Conservation (phyloP, 163 green algal genomes). For the Scenedesmus sp. region DNA sequence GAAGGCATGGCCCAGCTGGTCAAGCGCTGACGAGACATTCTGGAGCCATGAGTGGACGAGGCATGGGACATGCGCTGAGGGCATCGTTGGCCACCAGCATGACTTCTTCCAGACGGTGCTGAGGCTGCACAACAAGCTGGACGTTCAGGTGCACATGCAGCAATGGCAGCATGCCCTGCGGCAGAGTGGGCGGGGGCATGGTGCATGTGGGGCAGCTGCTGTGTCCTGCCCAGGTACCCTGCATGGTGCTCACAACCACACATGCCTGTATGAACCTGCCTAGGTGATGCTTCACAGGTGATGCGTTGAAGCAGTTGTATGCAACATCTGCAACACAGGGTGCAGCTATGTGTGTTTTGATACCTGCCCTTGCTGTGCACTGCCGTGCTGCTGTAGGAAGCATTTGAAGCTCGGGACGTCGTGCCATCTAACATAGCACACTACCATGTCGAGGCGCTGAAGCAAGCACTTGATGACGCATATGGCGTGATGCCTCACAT, state of each 20-base stretch:
- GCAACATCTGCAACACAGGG: not conserved
- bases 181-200: not conserved
- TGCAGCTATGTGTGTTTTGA: not conserved
- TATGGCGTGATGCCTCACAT: constrained; percentile 67
- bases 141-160: constrained; percentile 62
- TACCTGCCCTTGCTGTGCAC: not conserved
- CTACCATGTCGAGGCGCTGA: constrained; percentile 56
- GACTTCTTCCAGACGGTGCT: constrained; percentile 74
- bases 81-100: constrained; percentile 65
- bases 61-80: constrained; percentile 79
- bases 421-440: constrained; percentile 17
- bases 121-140: constrained; percentile 70
- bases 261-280: not conserved
- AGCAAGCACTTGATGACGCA: constrained; percentile 59
- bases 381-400: constrained; percentile 50
- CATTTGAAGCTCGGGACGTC: constrained; percentile 59
- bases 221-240: not conserved
- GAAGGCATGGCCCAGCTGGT: constrained; percentile 69
- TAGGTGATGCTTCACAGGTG: too few species aligned
- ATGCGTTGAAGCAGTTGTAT: too few species aligned
- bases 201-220: not conserved
- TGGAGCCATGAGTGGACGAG: constrained; percentile 83
- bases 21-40: constrained; percentile 64
- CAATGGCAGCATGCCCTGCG: not conserved
- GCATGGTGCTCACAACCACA: not conserved